These are phyloP conservation scores for Gossypium arboreum DNA, from an alignment of 345 rosid species.

Conservation along the genomic window DNA sequence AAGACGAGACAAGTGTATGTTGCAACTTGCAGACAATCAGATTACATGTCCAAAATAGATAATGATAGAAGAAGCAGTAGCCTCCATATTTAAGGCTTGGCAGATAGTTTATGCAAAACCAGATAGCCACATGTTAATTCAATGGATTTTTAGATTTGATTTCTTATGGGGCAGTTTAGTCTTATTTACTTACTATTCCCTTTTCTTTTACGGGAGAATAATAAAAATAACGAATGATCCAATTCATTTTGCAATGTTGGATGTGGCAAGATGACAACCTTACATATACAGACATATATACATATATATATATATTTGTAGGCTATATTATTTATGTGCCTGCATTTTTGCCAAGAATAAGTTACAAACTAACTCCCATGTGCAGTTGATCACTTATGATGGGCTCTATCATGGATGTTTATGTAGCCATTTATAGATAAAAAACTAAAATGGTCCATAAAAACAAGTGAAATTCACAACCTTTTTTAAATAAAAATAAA, in stretches of 20 bases:
- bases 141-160: neutral
- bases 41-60: neutral
- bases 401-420: neutral
- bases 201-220: too few species aligned
- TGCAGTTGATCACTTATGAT: neutral
- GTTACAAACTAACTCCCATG: neutral
- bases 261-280: conserved; percentile 1
- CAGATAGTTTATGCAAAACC: neutral
- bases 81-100: neutral
- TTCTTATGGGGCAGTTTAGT: too few species aligned
- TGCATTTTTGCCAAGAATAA: neutral
- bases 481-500: neutral
- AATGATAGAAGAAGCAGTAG: neutral
- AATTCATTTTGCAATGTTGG: neutral
- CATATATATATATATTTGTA: neutral
- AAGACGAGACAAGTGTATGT: conserved; percentile 1
- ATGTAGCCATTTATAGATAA: neutral
- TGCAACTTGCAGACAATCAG: neutral
- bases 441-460: neutral
- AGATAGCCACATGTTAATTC: neutral
- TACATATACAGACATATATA: neutral
- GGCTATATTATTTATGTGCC: conserved; percentile 1
- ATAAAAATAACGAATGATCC: neutral
- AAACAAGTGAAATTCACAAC: neutral
- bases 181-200: neutral